Conservation (phyloP, 805 yeast genomes). For the Starmerella sirachaensis region DNA sequence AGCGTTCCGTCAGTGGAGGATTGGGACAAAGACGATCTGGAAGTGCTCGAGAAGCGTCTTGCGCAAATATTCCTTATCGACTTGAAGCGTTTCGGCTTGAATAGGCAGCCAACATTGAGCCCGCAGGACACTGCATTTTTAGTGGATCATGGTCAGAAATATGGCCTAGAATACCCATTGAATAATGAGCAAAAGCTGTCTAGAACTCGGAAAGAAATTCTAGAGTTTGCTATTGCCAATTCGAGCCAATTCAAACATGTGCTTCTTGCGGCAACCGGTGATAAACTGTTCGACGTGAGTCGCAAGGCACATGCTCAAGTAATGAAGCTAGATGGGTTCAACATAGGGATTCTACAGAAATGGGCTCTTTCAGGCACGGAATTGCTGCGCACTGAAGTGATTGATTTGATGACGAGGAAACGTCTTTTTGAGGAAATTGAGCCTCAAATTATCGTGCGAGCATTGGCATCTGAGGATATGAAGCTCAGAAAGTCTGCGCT, state of each 20-base stretch:
- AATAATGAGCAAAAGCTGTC: constrained; percentile 40
- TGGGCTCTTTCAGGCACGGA: constrained; percentile 42
- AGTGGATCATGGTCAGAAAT: constrained; percentile 32
- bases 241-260: constrained; percentile 31
- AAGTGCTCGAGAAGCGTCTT: constrained; percentile 37
- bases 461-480: constrained; percentile 29
- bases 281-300: constrained; percentile 42
- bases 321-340: constrained; percentile 36
- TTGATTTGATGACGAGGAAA: constrained; percentile 29
- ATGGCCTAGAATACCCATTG: constrained; percentile 19
- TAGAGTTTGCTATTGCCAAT: constrained; percentile 28
- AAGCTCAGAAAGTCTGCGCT: constrained; percentile 50
- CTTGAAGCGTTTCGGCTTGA: constrained; percentile 28
- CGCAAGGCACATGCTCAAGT: constrained; percentile 37
- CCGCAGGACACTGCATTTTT: constrained; percentile 46
- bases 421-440: constrained; percentile 42
- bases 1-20: not conserved
- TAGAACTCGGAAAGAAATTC: constrained; percentile 32
- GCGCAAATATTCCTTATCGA: constrained; percentile 46
- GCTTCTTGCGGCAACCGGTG: constrained; percentile 52
- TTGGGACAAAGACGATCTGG: constrained; percentile 7
- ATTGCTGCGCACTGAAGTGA: constrained; percentile 33
- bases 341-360: constrained; percentile 36
- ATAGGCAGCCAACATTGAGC: constrained; percentile 52
- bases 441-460: constrained; percentile 32